Conservation (phyloP, 2,329 filamentous ascomycete genomes). For the Huntiella omanensis region DNA sequence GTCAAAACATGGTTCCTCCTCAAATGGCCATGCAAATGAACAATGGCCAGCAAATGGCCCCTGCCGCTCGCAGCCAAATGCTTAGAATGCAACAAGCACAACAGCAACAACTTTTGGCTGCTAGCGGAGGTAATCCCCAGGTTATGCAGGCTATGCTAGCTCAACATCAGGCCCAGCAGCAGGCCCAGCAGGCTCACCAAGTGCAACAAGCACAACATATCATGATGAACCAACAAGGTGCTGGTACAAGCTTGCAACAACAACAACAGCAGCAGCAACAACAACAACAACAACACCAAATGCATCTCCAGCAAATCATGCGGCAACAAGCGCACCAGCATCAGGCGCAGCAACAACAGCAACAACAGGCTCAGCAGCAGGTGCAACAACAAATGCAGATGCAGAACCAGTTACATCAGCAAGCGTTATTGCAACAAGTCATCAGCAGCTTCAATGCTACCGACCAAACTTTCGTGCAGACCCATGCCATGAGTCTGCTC, state of each 20-base stretch:
- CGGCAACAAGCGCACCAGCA: conserved; percentile 19
- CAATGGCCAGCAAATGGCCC: background rate
- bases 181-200: conserved; percentile 13
- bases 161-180: conserved; percentile 17
- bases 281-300: conserved; percentile 13
- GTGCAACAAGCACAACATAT: background rate
- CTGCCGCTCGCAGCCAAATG: conserved; percentile 11
- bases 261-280: conserved; percentile 11
- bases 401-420: conserved; percentile 1
- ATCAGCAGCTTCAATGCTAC: too few relatives aligned
- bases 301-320: conserved; percentile 15
- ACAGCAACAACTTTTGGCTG: background rate
- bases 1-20: background rate
- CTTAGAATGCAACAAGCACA: background rate
- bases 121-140: conserved; percentile 15
- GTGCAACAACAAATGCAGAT: conserved; percentile 9
- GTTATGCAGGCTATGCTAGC: conserved; percentile 17
- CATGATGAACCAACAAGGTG: conserved; percentile 1
- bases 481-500: too few relatives aligned
- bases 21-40: background rate
- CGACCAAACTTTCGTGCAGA: too few relatives aligned
- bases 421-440: background rate
- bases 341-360: conserved; percentile 19
- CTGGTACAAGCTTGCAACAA: conserved; percentile 12
- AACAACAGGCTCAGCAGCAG: conserved; percentile 18